Conservation (phyloP, 176 grass and related monocot genomes). For the Tillandsia fasciculata region DNA sequence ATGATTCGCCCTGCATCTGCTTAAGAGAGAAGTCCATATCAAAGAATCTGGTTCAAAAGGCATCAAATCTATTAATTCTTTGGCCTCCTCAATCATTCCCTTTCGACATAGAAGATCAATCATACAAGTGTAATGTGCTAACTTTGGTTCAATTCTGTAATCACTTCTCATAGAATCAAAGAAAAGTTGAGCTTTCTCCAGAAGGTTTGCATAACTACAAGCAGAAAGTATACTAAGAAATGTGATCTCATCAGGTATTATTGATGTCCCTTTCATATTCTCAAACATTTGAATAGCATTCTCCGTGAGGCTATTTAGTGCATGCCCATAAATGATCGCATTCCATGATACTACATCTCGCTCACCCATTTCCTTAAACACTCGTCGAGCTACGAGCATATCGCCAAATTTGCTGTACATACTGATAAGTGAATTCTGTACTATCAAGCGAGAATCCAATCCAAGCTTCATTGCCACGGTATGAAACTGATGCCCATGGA, state of each 20-base stretch:
- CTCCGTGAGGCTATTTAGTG: constrained; percentile 40
- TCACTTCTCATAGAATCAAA: constrained; percentile 36
- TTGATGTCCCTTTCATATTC: constrained; percentile 32
- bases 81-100: constrained; percentile 39
- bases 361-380: constrained; percentile 37
- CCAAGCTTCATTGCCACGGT: constrained; percentile 36
- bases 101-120: constrained; percentile 43
- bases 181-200: constrained; percentile 45
- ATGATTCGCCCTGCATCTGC: constrained; percentile 33
- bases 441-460: constrained; percentile 27
- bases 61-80: constrained; percentile 46
- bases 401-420: constrained; percentile 63
- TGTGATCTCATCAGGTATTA: constrained; percentile 51
- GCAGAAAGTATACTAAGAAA: constrained; percentile 51
- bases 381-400: constrained; percentile 24
- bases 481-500: constrained; percentile 52
- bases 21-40: constrained; percentile 66
- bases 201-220: constrained; percentile 52
- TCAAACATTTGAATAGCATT: constrained; percentile 40
- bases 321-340: constrained; percentile 57
- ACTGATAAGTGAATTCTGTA: constrained; percentile 55
- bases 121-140: constrained; percentile 56
- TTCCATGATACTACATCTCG: constrained; percentile 73
- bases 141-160: constrained; percentile 40
- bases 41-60: constrained; percentile 51